Evolutionary conservation across 2,329 filamentous ascomycete species (phyloP), one percentile per base, ranked within the genome.

Genomic region (Thyridium curvatum): DNA sequence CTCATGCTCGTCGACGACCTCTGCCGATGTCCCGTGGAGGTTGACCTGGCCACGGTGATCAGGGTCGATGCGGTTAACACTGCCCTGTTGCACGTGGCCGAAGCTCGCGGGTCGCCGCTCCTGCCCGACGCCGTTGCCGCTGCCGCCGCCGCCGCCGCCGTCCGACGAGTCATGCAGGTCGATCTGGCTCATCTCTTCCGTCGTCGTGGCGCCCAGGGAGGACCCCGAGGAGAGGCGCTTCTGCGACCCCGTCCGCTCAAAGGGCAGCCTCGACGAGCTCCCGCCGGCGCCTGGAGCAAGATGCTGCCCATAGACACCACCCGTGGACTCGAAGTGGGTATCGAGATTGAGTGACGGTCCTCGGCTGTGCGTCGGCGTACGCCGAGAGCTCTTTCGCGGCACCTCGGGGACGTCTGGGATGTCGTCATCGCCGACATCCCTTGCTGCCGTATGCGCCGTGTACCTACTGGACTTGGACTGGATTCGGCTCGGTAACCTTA

Each of bases 341-440:
- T 17, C 41, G n/a, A 61, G 29, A 38, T 59, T 61, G 32, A 66
- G 53, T 16, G 65, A 63, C 8, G 61, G 55, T 16, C 58, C 48
- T 12, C 56, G 56, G 21, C 50, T 48, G 39, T 46, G 54, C 17
- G 61, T 51, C n/a, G 56, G 53, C 17, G 55, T 58, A 21, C 82
- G 72, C 54, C 79, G 80, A 1, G 85, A 89, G 54, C 82, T 88
- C 61, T 83, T 87, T 21, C 84, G 72, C 3, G 86, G 84, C 26
- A 89, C 73, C 8, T 72, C 66, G 0, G 79, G 79, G 4, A 70
- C 50, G n/a, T 37, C 58, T 50, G 41, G 52, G 45, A 52, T 40
- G n/a, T 51, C 47, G 32, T 52, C 41, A 37, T 51, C 47, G 42
- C 47, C 44, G 36, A 51, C 37, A 31, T 46, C 56, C 38, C 46